Percentiles rank a stretch among this genome's conserved stretches.
Evolutionary conservation across 2,329 filamentous ascomycete species (phyloP).

Genomic region (Didymella arachidicola): DNA sequence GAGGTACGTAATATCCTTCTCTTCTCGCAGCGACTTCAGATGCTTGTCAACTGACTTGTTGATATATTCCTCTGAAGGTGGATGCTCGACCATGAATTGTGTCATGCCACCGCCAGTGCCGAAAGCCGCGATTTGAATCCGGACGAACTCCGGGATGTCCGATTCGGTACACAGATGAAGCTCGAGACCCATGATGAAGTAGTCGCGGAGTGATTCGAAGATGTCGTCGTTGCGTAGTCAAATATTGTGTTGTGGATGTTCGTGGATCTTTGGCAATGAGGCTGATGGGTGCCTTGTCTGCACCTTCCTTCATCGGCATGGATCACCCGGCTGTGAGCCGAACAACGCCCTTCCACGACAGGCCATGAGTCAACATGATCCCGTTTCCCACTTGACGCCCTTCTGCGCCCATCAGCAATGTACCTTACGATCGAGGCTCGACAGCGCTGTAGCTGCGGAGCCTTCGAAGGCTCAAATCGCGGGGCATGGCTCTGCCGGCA

Average conservation of each 20-base stretch:
- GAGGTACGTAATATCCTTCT: conserved; percentile 40
- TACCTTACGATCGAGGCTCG: not conserved
- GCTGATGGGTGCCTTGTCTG: conserved; percentile 5
- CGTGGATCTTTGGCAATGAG: conserved; percentile 8
- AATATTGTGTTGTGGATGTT: not conserved
- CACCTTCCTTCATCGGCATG: conserved; percentile 11
- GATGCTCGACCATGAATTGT: conserved; percentile 29
- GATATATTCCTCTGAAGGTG: conserved; percentile 28
- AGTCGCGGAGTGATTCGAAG: not conserved
- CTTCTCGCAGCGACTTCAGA: conserved; percentile 34
- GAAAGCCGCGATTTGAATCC: conserved; percentile 44
- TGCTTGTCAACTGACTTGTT: conserved; percentile 35
- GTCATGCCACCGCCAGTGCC: conserved; percentile 37
- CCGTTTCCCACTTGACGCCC: not conserved
- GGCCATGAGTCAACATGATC: conserved; percentile 3
- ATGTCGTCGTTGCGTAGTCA: not conserved
- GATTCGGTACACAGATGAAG: conserved; percentile 35
- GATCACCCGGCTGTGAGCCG: not conserved
- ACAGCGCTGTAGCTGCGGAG: not conserved
- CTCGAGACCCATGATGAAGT: conserved; percentile 45
- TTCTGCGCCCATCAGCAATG: not conserved
- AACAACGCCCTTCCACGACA: conserved; percentile 13
- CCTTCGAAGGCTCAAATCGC: not conserved
- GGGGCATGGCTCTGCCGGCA: conserved; percentile 3
- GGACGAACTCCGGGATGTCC: conserved; percentile 42